phyloP scores from a whole-genome alignment of 1,284 basidiomycete genomes.

The Sporisorium scitamineum region DNA sequence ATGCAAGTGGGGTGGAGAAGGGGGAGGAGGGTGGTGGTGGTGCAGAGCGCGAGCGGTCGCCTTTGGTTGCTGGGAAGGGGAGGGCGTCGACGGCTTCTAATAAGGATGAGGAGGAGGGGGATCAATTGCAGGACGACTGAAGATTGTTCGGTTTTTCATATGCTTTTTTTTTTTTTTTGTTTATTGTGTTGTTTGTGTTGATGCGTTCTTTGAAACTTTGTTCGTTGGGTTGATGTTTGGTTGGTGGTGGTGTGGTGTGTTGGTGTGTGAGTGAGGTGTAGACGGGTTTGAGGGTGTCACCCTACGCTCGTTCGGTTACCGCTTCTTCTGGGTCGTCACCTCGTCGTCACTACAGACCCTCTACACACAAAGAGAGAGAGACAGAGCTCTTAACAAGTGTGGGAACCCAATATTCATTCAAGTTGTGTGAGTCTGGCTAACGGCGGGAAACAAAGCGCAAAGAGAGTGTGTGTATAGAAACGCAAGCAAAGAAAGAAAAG shows the following conservation, averaged over 20 bases:
- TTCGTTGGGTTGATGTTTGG: neutral
- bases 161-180: neutral
- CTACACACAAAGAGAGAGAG: too few species aligned
- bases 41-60: slow-evolving; percentile 24
- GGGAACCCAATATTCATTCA: too few species aligned
- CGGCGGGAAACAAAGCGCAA: too few species aligned
- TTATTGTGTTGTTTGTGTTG: neutral
- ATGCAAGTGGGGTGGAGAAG: slow-evolving; percentile 2
- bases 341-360: too few species aligned
- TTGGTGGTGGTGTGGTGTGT: neutral
- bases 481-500: neutral
- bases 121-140: slow-evolving; percentile 40
- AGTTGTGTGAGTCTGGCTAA: too few species aligned
- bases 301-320: too few species aligned
- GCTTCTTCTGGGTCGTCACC: too few species aligned
- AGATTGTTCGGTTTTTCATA: neutral
- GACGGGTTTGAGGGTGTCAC: too few species aligned
- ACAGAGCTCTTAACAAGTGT: too few species aligned
- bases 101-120: slow-evolving; percentile 34
- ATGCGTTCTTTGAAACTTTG: neutral
- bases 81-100: slow-evolving; percentile 1
- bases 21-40: neutral
- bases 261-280: neutral
- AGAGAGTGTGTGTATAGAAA: neutral
- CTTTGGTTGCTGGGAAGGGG: slow-evolving; percentile 12